Base-by-base conservation (phyloP, 2,329 filamentous ascomycete genomes). In the Fusarium lyarnte region DNA sequence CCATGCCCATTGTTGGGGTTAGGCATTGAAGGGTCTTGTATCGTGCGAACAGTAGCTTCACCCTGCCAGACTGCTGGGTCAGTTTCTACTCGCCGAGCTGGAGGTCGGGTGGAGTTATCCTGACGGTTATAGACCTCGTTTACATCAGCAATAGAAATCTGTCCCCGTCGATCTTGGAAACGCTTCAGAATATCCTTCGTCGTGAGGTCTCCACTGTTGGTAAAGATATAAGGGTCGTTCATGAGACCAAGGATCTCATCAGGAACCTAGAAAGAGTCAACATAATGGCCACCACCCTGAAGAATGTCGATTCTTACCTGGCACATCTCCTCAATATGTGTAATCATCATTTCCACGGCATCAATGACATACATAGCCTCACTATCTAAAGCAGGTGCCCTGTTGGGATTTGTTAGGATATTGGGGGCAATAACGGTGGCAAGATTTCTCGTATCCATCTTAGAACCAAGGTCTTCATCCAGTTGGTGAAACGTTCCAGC, bases 401-500 rank as follows among this genome's bases (percentile, higher is more conserved):
- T 92, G 45, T 88, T 84, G 74, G 86, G 86, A 73, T 92, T 93
- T 76, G 93, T 95, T 17, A 98, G 87, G 69, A 99, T 94, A 78
- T 99, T 99, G 0, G 96, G 96, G 9, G 95, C 95, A 81, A 99
- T 98, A 71, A 99, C 96, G 6, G 97, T 98, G 7, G 96, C 94
- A 71, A 99, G 88, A 79, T 99, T 99, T 85, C 97, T 94, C 58
- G 97, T 93, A 80, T 99, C 96, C 96, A 99, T 99, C 87, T 98
- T 98, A 76, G 95, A 98, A 31, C 96, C 96, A 27, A 93, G 93
- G 80, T 99, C 96, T 78, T 99, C 96, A 77, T 99, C 96, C 19
- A 99, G 91, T 79, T 98, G 95, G 70, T 97, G 95, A 85, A 99
- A 99, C 4, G 95, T 97, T 8, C 95, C 94, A 9, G 95, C 94